Base-by-base conservation (phyloP, 345 rosid genomes). In the Nasturtium officinale region DNA sequence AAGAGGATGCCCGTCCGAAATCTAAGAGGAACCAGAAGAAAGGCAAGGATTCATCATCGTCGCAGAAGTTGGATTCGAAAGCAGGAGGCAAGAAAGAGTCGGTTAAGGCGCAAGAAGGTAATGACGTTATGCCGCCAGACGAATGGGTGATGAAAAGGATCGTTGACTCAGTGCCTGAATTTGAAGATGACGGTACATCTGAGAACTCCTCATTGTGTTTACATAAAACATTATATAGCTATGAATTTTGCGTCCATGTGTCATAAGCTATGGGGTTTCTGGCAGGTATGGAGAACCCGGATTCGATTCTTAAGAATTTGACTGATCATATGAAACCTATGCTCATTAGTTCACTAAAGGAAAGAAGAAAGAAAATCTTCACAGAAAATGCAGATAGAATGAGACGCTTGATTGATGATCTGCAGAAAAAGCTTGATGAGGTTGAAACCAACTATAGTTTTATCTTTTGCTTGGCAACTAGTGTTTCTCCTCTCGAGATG, bases 391-490 rank as follows among this genome's bases (percentile, higher is more conserved):
- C 90, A 74, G 95, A 89, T 78, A 88, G 81, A 83, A 83, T 87
- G 82, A 95, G 78, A 67, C 81, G 62, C 26, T 55, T 91, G 86
- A 86, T 88, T 73, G 96, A 89, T 84, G 79, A 87, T 80, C 77
- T 89, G 84, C 99, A 91, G 81, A 89, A 85, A 83, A 87, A 89
- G 79, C 80, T 95, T 58, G 97, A 95, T 74, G 99, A 95, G 97
- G 99, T 94, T 63, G 59, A 75, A 56, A 10, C 20, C 38, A 76
- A n/a, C 61, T 61, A 25, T 33, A 45, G 47, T 82, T 52, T 46
- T 68, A 67, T 66, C 54, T 79, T 61, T 71, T 8, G 13, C 47
- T 48, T 28, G 26, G 46, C 52, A 61, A 59, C 32, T 21, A 40
- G 16, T 75, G 26, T 45, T 54, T 48, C 78, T 69, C 40, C 23